Evolutionary conservation across 1,139 yeast species (phyloP).

Genomic region (Pichia cactophila): DNA sequence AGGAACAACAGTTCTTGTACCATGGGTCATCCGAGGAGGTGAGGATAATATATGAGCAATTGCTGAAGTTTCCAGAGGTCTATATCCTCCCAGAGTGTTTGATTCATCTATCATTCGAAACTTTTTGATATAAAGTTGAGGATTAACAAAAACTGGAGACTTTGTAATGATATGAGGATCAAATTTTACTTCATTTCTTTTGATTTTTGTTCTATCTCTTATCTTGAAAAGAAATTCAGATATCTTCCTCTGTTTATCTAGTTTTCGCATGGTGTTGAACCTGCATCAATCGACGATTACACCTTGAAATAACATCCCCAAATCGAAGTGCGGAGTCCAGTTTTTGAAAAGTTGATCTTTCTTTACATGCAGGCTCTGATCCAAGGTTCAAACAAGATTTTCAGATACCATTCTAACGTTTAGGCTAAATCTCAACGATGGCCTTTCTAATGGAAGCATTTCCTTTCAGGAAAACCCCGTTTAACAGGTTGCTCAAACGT

Average conservation of each 20-base stretch:
- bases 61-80: conserved; percentile 13
- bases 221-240: neutral
- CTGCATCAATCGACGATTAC: no score
- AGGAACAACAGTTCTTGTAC: conserved; percentile 21
- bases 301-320: neutral
- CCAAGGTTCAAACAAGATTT: no score
- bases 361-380: no score
- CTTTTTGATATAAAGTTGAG: conserved; percentile 23
- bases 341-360: no score
- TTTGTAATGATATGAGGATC: neutral
- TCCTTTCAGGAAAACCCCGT: neutral
- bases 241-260: neutral
- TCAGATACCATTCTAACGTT: no score
- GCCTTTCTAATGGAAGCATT: neutral
- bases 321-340: neutral
- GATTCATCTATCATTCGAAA: conserved; percentile 9
- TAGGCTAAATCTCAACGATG: neutral
- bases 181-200: neutral
- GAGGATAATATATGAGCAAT: conserved; percentile 19
- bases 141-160: conserved; percentile 19
- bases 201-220: neutral
- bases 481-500: neutral
- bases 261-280: neutral
- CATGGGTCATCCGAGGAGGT: conserved; percentile 21
- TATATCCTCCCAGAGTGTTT: conserved; percentile 18